Conservation (phyloP, 768 basidiomycete species). For the Gyrodon lividus region DNA sequence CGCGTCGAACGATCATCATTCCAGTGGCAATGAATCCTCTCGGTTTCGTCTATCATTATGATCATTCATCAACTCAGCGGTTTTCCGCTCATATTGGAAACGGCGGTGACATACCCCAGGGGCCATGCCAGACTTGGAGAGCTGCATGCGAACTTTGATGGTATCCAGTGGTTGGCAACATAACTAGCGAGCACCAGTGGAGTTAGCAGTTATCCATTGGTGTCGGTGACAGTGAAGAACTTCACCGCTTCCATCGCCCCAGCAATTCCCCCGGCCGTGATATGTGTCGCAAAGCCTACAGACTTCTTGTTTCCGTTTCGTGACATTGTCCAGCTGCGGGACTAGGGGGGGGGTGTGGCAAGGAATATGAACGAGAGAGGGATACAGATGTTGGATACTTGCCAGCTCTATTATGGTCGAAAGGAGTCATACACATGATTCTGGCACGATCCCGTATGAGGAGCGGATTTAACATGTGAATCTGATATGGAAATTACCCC, state of each 20-base stretch:
- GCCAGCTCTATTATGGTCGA: neutral
- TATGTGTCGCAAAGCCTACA: constrained; percentile 83
- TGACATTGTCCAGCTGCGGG: constrained; percentile 40
- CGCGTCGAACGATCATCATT: constrained; percentile 78
- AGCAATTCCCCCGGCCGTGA: constrained; percentile 92
- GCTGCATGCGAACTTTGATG: constrained; percentile 99
- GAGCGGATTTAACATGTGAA: constrained; percentile 33
- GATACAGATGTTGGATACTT: neutral
- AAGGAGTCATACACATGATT: constrained; percentile 14
- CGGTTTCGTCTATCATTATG: constrained; percentile 70
- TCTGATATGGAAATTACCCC: constrained; percentile 9
- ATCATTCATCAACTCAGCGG: neutral
- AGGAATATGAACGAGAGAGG: neutral
- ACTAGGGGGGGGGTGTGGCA: constrained; percentile 1
- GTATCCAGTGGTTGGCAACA: constrained; percentile 94
- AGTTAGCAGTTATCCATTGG: neutral
- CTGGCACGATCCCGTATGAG: constrained; percentile 10
- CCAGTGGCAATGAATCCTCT: constrained; percentile 94
- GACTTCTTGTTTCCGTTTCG: constrained; percentile 65
- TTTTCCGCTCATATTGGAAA: too few relatives aligned
- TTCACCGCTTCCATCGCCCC: constrained; percentile 88
- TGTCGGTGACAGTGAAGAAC: constrained; percentile 20
- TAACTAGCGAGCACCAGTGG: constrained; percentile 41
- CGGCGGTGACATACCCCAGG: constrained; percentile 69
- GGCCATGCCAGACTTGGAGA: constrained; percentile 72